These are phyloP conservation scores for Colletotrichum camelliae DNA, from an alignment of 2,329 filamentous ascomycete species.

Conservation along the genomic window DNA sequence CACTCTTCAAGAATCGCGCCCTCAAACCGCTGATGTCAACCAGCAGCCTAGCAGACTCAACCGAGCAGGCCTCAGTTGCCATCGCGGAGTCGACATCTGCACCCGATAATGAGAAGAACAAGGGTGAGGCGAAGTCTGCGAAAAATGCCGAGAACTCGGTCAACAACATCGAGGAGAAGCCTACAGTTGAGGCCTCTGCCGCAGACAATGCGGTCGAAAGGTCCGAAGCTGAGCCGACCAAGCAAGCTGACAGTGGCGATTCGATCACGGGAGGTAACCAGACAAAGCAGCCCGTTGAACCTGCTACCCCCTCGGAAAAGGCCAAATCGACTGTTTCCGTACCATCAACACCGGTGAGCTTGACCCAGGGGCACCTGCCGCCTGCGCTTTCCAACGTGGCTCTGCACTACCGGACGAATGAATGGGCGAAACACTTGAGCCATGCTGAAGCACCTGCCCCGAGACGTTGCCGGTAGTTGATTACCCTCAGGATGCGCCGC, in stretches of 20 bases:
- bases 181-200: conserved; percentile 17
- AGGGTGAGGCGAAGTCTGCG: conserved; percentile 20
- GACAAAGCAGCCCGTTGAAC: conserved; percentile 8
- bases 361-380: conserved; percentile 70
- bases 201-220: conserved; percentile 22
- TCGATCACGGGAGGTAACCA: conserved; percentile 7
- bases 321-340: conserved; percentile 47
- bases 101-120: neutral
- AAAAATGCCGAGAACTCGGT: conserved; percentile 32
- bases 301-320: conserved; percentile 31
- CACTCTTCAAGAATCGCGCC: conserved; percentile 28
- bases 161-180: conserved; percentile 28
- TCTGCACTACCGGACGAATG: conserved; percentile 86
- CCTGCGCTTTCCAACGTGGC: conserved; percentile 77
- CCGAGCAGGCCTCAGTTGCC: neutral
- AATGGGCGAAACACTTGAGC: conserved; percentile 92
- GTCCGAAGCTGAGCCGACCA: conserved; percentile 25
- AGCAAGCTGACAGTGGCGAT: conserved; percentile 21
- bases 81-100: neutral
- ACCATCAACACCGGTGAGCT: conserved; percentile 48
- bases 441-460: conserved; percentile 74
- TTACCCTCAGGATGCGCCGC: conserved; percentile 33
- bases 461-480: conserved; percentile 63
- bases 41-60: conserved; percentile 37
- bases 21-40: conserved; percentile 42